Evolutionary conservation across 2,329 filamentous ascomycete genomes (phyloP).

Genomic region (Colletotrichum horii): DNA sequence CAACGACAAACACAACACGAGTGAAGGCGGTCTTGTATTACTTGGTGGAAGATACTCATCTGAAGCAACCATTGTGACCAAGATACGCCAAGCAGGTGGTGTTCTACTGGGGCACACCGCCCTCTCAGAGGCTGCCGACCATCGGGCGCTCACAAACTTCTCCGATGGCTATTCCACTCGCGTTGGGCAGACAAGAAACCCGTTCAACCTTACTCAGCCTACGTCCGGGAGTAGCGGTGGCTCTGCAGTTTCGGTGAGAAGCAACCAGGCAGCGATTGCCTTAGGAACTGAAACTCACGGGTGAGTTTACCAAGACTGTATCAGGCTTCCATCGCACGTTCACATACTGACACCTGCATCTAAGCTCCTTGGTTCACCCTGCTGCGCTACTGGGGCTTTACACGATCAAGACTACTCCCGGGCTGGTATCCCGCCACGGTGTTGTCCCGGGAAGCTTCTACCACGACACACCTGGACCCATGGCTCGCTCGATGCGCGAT

Average conservation of each 20-base stretch:
- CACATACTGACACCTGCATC: background rate
- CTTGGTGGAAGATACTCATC: background rate
- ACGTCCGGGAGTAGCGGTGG: conserved; percentile 13
- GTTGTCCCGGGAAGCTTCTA: background rate
- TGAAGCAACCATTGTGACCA: background rate
- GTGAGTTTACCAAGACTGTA: background rate
- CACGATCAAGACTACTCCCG: background rate
- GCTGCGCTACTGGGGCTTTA: background rate
- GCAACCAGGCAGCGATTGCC: background rate
- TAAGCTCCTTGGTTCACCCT: background rate
- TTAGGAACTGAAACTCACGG: background rate
- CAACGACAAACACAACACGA: background rate
- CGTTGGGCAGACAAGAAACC: conserved; percentile 10
- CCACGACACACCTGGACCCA: background rate
- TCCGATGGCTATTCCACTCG: conserved; percentile 5
- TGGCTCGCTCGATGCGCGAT: background rate
- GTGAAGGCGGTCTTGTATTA: background rate
- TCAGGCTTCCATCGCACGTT: background rate
- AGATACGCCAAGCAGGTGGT: background rate
- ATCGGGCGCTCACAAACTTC: background rate
- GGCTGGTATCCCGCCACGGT: background rate
- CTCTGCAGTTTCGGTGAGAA: conserved; percentile 1
- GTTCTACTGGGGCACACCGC: background rate
- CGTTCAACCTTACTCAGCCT: conserved; percentile 9
- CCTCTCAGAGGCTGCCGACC: background rate